Conservation (phyloP, 2,329 filamentous ascomycete genomes). For the Monilinia fructicola region DNA sequence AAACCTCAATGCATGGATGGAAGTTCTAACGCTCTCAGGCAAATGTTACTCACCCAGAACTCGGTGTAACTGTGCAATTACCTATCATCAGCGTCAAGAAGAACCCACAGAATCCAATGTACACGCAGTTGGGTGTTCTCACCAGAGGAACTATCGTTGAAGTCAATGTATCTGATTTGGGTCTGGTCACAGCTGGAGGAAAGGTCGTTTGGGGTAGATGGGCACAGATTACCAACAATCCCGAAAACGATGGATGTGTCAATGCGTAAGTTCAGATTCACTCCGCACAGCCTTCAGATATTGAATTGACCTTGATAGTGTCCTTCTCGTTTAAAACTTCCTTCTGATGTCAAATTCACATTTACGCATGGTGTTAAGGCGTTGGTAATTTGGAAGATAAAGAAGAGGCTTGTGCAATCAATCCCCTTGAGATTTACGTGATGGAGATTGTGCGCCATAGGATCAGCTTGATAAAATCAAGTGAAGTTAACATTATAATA, state of each 20-base stretch:
- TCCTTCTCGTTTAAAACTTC: slow-evolving; percentile 33
- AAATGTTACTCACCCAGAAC: slow-evolving; percentile 70
- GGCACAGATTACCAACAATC: slow-evolving; percentile 60
- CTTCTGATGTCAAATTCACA: slow-evolving; percentile 1
- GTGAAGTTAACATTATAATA: slow-evolving; percentile 13
- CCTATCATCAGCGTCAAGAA: slow-evolving; percentile 74
- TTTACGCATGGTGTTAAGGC: slow-evolving; percentile 26
- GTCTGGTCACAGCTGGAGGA: slow-evolving; percentile 83
- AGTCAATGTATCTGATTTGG: slow-evolving; percentile 90
- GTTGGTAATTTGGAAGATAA: slow-evolving; percentile 18
- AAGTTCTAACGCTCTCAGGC: slow-evolving; percentile 37
- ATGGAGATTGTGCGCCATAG: not conserved
- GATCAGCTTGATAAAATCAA: slow-evolving; percentile 7
- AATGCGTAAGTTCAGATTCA: slow-evolving; percentile 29
- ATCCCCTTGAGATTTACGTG: not conserved
- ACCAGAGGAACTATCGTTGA: slow-evolving; percentile 84
- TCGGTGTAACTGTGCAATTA: slow-evolving; percentile 84
- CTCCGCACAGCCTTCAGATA: not conserved
- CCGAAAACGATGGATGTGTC: slow-evolving; percentile 32
- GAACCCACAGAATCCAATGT: slow-evolving; percentile 85
- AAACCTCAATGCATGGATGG: no score
- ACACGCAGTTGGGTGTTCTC: slow-evolving; percentile 88
- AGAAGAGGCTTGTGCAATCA: slow-evolving; percentile 5
- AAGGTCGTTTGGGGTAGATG: slow-evolving; percentile 93
- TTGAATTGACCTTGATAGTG: slow-evolving; percentile 23